A percentile compares a stretch with the other conserved stretches of the same genome.
phyloP scores from a whole-genome alignment of 2,329 filamentous ascomycete species.

The Magnaporthiopsis rhizophila region DNA sequence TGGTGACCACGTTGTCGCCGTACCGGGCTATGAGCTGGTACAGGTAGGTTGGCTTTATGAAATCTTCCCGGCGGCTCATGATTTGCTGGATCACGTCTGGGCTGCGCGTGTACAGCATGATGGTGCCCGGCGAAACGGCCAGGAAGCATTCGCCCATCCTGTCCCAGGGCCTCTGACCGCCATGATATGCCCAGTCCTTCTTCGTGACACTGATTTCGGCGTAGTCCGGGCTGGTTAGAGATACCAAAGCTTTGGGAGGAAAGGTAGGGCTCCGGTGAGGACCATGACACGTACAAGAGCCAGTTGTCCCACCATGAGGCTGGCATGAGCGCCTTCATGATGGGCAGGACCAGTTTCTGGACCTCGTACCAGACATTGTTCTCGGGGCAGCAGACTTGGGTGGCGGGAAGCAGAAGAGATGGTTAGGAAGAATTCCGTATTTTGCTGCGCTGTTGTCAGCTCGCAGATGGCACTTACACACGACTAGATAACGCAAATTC shows the following conservation, averaged over 20 bases:
- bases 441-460: background rate
- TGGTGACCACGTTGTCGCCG: constrained; percentile 63
- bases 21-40: constrained; percentile 57
- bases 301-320: constrained; percentile 46
- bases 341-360: constrained; percentile 42
- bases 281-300: constrained; percentile 42
- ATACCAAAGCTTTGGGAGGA: background rate
- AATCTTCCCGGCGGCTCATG: constrained; percentile 57
- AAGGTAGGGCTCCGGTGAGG: background rate
- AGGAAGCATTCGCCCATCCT: constrained; percentile 56
- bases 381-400: constrained; percentile 39
- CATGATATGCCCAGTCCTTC: constrained; percentile 53
- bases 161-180: constrained; percentile 49
- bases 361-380: constrained; percentile 49
- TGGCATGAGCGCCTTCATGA: constrained; percentile 46
- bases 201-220: constrained; percentile 38
- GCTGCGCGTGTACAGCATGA: constrained; percentile 50
- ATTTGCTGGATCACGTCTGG: constrained; percentile 60
- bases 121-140: constrained; percentile 47
- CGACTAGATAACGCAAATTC: constrained; percentile 43
- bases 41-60: constrained; percentile 57
- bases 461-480: constrained; percentile 34
- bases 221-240: background rate
- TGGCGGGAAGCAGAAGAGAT: constrained; percentile 6
- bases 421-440: background rate